Base-by-base conservation (phyloP, 2,329 filamentous ascomycete species). In the Fusarium concolor region DNA sequence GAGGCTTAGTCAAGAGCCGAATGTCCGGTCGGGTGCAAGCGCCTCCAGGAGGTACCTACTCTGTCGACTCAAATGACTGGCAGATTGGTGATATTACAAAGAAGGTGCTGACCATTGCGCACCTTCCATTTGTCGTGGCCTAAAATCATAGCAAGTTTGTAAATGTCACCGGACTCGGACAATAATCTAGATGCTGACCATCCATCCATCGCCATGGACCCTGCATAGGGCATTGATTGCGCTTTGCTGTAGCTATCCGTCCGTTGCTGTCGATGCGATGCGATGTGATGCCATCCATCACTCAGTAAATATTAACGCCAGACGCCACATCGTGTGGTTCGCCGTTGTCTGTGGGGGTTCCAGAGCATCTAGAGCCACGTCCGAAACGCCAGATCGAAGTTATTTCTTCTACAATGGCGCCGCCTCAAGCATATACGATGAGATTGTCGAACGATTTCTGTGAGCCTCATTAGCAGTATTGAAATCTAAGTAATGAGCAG, bases 291-390 rank as follows among this genome's bases (percentile, higher is more conserved):
- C 41, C 52, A 50, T 24, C 22, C 62, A 29, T 50, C 43, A 26
- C 26, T 54, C 41, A 35, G 44, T 29, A 50, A 59, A 54, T 31
- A 28, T 46, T 50, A 61, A 63, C 37, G 46, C 52, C 51, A 68
- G 55, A 61, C 65, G 61, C 65, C 61, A 69, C 65, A 69, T 66
- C 47, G 28, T 45, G 55, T 46, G 29, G 29, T 66, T 29, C 31
- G 43, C 54, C 37, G 39, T 68, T 65, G 31, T 44, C 37, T 28
- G 22, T 12, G 28, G 44, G 29, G 33, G 39, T 45, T 51, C 26
- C 46, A 33, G 59, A 50, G 38, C 39, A 56, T 62, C 45, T 42
- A 69, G 61, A 55, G 44, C 38, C 33, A 38, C 42, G 20, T 22
- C 43, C 39, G 46, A 56, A 61, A 53, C 46, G 43, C 22, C 46